Conservation (phyloP, 345 rosid species). For the Erodium maritimum region DNA sequence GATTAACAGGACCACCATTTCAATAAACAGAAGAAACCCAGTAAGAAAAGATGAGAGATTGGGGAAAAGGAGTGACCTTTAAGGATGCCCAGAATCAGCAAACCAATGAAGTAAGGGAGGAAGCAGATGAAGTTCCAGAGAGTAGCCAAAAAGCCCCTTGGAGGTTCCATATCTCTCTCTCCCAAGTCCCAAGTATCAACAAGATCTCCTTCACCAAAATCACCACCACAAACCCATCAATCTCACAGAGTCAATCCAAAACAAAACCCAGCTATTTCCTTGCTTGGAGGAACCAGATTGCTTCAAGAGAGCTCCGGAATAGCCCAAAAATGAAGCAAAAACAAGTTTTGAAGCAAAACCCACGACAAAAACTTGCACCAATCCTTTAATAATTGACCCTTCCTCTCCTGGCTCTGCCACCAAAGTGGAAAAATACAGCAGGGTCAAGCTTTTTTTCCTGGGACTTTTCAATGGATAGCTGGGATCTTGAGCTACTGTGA, state of each 20-base stretch:
- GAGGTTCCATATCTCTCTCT: conserved; percentile 57
- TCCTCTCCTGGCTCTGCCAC: not conserved
- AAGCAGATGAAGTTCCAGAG: conserved; percentile 60
- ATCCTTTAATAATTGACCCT: not conserved
- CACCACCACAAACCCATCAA: not conserved
- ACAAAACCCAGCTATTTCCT: not conserved
- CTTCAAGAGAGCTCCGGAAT: not conserved
- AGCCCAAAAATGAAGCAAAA: not conserved
- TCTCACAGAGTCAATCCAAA: not conserved
- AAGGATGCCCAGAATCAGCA: conserved; percentile 58
- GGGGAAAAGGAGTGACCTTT: conserved; percentile 34
- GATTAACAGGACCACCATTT: not conserved
- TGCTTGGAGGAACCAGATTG: not conserved
- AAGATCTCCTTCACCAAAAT: not conserved
- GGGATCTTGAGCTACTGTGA: not conserved
- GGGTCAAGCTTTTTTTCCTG: not conserved
- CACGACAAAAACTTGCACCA: not conserved
- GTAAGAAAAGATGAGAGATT: not conserved
- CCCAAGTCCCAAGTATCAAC: not conserved
- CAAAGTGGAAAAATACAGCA: not conserved
- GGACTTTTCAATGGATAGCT: not conserved
- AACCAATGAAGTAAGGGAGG: conserved; percentile 78
- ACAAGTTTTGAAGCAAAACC: not conserved
- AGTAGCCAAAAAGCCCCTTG: conserved; percentile 53
- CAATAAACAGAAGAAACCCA: conserved; percentile 6